Conservation (phyloP, 257 asterid genomes). For the Plectranthus barbatus region DNA sequence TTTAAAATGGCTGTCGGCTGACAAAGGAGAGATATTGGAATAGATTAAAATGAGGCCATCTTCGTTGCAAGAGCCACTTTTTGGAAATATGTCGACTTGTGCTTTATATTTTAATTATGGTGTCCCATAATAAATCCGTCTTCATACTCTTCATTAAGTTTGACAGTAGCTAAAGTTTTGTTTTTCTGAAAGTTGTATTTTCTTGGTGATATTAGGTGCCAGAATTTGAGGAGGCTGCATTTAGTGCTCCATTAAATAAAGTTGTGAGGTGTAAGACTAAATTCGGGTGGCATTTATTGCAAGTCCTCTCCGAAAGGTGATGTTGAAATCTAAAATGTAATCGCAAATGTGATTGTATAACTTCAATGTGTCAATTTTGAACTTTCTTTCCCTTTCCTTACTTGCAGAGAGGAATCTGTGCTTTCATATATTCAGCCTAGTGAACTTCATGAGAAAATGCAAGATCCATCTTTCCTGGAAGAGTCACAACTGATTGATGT, state of each 20-base stretch:
- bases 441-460: conserved; percentile 78
- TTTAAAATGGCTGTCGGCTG: neutral
- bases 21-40: neutral
- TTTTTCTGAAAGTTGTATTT: neutral
- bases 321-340: neutral
- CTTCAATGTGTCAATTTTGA: conserved; percentile 13
- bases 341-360: conserved; percentile 1
- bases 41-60: neutral
- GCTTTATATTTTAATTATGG: neutral
- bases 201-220: conserved; percentile 54
- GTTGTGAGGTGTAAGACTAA: conserved; percentile 78
- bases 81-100: neutral
- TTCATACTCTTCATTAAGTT: neutral
- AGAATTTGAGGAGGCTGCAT: conserved; percentile 97
- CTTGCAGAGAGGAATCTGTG: conserved; percentile 58
- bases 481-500: conserved; percentile 94
- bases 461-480: conserved; percentile 68
- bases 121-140: neutral
- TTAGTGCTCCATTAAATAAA: conserved; percentile 61
- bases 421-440: conserved; percentile 64
- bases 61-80: neutral
- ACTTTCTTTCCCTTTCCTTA: conserved; percentile 13
- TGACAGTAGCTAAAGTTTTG: conserved; percentile 7
- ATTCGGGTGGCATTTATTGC: conserved; percentile 96
- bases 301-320: conserved; percentile 93